Conservation (phyloP, 192 early-diverging fungal genomes). For the Backusella macrospora region DNA sequence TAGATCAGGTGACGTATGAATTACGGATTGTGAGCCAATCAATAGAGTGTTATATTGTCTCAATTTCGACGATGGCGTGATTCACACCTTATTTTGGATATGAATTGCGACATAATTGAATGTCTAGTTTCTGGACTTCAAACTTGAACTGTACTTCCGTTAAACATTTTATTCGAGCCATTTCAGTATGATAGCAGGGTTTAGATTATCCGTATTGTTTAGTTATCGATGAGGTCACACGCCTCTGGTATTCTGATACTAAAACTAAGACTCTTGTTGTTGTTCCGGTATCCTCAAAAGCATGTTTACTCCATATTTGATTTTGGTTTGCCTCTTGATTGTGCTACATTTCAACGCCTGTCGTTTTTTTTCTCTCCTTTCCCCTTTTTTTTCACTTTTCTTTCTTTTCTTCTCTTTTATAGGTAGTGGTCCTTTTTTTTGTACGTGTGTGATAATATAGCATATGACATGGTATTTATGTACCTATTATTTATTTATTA, state of each 20-base stretch:
- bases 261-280: not conserved
- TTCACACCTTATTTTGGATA: constrained; percentile 5
- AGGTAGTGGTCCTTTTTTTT: not conserved
- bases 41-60: not conserved
- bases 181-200: not conserved
- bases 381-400: not conserved
- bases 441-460: not conserved
- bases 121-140: not conserved
- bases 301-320: not conserved
- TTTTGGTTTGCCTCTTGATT: not conserved
- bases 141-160: constrained; percentile 10
- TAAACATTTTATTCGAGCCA: not conserved
- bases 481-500: not conserved
- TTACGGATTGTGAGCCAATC: not conserved
- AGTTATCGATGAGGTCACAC: constrained; percentile 4
- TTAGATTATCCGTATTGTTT: constrained; percentile 4
- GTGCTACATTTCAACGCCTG: constrained; percentile 10
- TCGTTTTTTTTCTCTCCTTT: not conserved
- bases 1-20: not conserved
- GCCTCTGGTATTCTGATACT: not conserved
- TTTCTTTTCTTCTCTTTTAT: not conserved
- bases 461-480: constrained; percentile 1
- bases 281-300: not conserved
- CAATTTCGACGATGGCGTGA: constrained; percentile 9
- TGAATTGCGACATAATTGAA: constrained; percentile 8